Evolutionary conservation across 257 asterid species (phyloP).

Genomic region (Knoxia roxburghii): DNA sequence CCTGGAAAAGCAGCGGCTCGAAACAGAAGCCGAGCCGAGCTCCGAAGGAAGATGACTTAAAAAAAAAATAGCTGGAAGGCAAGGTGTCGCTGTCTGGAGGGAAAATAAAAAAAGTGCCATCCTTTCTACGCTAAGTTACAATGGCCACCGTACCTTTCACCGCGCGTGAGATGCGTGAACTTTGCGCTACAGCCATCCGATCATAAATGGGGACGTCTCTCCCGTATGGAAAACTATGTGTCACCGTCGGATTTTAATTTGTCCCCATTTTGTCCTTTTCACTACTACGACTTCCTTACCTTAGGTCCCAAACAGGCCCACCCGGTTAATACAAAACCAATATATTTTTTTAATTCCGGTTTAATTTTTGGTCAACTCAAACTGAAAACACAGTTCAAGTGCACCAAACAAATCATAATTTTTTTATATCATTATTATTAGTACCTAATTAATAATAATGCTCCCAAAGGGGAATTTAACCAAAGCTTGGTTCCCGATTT

Average conservation of each 20-base stretch:
- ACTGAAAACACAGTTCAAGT: too few species aligned
- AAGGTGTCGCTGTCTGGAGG: conserved; percentile 20
- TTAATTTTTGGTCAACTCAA: too few species aligned
- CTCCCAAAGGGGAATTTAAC: too few species aligned
- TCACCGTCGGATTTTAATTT: conserved; percentile 15
- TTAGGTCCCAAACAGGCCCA: too few species aligned
- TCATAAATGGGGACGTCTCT: conserved; percentile 14
- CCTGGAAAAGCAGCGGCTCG: too few species aligned
- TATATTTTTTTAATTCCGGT: too few species aligned
- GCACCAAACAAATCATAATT: too few species aligned
- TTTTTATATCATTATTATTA: too few species aligned
- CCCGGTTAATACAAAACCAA: too few species aligned
- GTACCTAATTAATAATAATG: too few species aligned
- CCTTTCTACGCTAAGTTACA: conserved; percentile 29
- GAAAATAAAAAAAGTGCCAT: conserved; percentile 14
- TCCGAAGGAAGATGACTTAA: not conserved
- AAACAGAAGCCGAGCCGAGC: not conserved
- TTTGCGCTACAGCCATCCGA: conserved; percentile 11
- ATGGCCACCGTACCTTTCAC: conserved; percentile 24
- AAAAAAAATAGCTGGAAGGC: conserved; percentile 18
- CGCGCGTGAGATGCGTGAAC: conserved; percentile 35
- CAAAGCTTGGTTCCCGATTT: too few species aligned
- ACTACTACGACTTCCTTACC: too few species aligned
- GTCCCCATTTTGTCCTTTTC: not conserved
- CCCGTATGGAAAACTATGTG: conserved; percentile 21